A percentile compares a stretch with the other conserved stretches of the same genome.
phyloP scores from a whole-genome alignment of 208 protist genomes.

The Borovskyia barvae region DNA sequence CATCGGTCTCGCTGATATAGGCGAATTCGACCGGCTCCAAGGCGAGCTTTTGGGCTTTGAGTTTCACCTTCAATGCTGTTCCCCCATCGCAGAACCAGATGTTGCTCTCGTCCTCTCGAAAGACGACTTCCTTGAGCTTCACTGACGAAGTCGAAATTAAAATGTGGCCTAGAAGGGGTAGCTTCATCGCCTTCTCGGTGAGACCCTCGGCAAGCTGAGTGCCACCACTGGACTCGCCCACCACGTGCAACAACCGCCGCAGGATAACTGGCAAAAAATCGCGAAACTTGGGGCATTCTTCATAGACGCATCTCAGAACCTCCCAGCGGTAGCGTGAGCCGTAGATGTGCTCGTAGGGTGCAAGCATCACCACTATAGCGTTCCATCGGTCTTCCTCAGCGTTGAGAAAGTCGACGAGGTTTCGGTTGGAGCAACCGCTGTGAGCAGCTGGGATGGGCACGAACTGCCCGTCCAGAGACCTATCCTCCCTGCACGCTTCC shows the following conservation, averaged over 20 bases:
- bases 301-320: constrained; percentile 41
- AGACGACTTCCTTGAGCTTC: constrained; percentile 25
- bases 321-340: constrained; percentile 31
- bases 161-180: constrained; percentile 47
- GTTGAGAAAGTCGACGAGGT: constrained; percentile 38
- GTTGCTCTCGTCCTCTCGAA: constrained; percentile 40
- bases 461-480: too few relatives aligned
- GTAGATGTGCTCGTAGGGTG: constrained; percentile 48
- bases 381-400: constrained; percentile 37
- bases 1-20: constrained; percentile 49
- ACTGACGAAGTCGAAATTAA: constrained; percentile 47
- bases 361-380: constrained; percentile 26
- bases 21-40: constrained; percentile 52
- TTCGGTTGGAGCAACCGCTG: constrained; percentile 17
- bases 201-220: constrained; percentile 27
- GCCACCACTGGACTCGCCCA: constrained; percentile 27
- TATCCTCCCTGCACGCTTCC: too few relatives aligned
- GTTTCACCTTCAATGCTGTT: constrained; percentile 27
- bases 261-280: constrained; percentile 23
- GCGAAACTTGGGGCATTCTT: constrained; percentile 34
- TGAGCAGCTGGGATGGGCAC: constrained; percentile 8
- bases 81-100: constrained; percentile 36
- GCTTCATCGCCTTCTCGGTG: constrained; percentile 27
- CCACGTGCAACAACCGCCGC: constrained; percentile 32
- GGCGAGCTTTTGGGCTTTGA: constrained; percentile 32